phyloP scores from a whole-genome alignment of 176 grass and related monocot species.

The Aegilops umbellulata region DNA sequence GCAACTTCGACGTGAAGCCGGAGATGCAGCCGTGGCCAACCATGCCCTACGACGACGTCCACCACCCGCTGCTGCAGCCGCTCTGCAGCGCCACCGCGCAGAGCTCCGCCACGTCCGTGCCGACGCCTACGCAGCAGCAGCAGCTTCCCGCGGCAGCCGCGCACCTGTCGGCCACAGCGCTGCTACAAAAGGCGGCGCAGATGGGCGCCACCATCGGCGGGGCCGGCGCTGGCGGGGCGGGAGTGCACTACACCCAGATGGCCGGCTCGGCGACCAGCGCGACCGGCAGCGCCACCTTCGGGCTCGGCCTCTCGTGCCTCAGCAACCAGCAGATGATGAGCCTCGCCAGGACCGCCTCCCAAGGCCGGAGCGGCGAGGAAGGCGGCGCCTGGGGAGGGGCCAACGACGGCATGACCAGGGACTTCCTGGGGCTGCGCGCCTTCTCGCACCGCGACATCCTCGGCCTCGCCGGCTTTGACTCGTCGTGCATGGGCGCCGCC shows the following conservation, averaged over 20 bases:
- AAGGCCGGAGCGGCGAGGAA: slow-evolving; percentile 35
- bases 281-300: not conserved
- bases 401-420: slow-evolving; percentile 69
- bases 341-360: slow-evolving; percentile 15
- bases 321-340: slow-evolving; percentile 23
- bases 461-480: slow-evolving; percentile 62
- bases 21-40: slow-evolving; percentile 47
- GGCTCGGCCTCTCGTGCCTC: slow-evolving; percentile 41
- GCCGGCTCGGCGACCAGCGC: slow-evolving; percentile 28
- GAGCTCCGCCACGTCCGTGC: slow-evolving; percentile 29
- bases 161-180: slow-evolving; percentile 90
- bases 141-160: slow-evolving; percentile 12
- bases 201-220: slow-evolving; percentile 85
- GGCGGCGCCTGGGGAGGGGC: not conserved
- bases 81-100: slow-evolving; percentile 33
- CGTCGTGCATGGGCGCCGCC: slow-evolving; percentile 51
- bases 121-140: not conserved
- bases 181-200: slow-evolving; percentile 93
- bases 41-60: slow-evolving; percentile 31
- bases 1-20: slow-evolving; percentile 52
- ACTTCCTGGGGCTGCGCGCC: slow-evolving; percentile 84
- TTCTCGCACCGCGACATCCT: slow-evolving; percentile 76
- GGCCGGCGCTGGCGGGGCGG: slow-evolving; percentile 1
- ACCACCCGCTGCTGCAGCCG: slow-evolving; percentile 27
- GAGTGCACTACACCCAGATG: slow-evolving; percentile 54